Evolutionary conservation across 2,329 filamentous ascomycete species (phyloP), one percentile per base, ranked within the genome.

Genomic region (Metarhizium guizhouense): DNA sequence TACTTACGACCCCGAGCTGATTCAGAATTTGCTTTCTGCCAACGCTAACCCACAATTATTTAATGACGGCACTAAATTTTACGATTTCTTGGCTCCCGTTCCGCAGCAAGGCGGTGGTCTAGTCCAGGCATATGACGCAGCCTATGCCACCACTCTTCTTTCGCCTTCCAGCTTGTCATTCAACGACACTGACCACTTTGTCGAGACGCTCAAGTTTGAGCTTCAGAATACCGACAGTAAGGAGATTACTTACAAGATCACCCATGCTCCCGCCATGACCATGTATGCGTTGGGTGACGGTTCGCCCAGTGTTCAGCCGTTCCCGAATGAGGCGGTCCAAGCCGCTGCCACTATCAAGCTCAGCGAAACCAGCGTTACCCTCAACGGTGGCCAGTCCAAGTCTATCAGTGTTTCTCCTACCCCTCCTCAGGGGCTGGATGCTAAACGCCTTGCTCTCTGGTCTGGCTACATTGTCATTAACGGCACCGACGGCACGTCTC

Each of bases 141-240:
- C 82, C 6, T 75, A 79, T 60, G 71, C 78, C 16, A 80, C 74
- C 2, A 76, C 77, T 2, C 63, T 80, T 13, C 69, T 86, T 20
- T 77, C 76, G 61, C 76, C 74, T 10, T 79, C 79, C n/a, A 80
- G 77, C 65, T 68, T 87, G 14, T 76, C 80, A 3, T 85, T 86
- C 69, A 86, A 86, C 64, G 83, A 87, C 65, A 83, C 82, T 0
- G 79, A 81, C 59, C 65, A 85, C 71, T 77, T 83, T 58, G 65
- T 66, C 49, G 66, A 71, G 11, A 71, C 69, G 2, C 69, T 76
- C 47, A 75, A 76, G 59, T 83, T 86, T 63, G 76, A 72, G 43
- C 73, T 87, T 60, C 74, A 68, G 61, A 87, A 86, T 70, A 71
- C 72, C 5, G 79, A 77, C 49, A 67, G 67, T 16, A 69, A 72